Base-by-base conservation (phyloP, 2,329 filamentous ascomycete genomes). In the Ceratocystis albifundus region DNA sequence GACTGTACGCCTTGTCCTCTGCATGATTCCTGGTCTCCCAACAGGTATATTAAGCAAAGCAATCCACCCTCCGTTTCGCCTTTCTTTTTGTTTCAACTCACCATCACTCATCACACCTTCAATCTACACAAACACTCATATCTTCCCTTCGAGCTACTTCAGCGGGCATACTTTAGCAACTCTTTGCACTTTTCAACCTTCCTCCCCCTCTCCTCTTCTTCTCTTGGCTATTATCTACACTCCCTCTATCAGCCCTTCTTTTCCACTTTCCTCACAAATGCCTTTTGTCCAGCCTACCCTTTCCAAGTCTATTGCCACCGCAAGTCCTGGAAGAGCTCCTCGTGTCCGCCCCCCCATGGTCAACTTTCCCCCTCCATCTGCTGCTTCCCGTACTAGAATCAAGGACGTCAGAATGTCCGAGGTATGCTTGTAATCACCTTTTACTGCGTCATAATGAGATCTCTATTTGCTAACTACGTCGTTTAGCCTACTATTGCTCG, bases 401-500 rank as follows among this genome's bases (percentile, higher is more conserved):
- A 59, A 36, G n/a, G 55, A 59, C 17, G 17, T 3, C 28, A 17
- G 2, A 10, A 30, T 59, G n/a, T 57, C 22, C 12, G 7, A 61
- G 36, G 28, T 36, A 59, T 10, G 53, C 22, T 36, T 32, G 32
- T 63, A 66, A 45, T 22, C 10, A 48, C 17, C 10, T 25, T 8
- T 3, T 28, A n/a, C 6, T 55, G 59, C 15, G 17, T 32, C 12
- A 59, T 36, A 20, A 7, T 15, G 7, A 32, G 15, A 41, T 12
- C 10, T 41, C 36, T n/a, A 30, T 20, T 7, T 59, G 55, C 55
- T 59, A 36, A 59, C 55, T 4, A 36, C 22, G 3, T 59, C 3
- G 28, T 2, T 8, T 36, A 61, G 61, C 22, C 53, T 45, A 61
- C 48, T 45, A 61, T 65, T 30, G 17, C 28, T 3, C 61, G 64